Base-by-base conservation (phyloP, 495 filamentous ascomycete genomes). In the Penicillium malachiteum region DNA sequence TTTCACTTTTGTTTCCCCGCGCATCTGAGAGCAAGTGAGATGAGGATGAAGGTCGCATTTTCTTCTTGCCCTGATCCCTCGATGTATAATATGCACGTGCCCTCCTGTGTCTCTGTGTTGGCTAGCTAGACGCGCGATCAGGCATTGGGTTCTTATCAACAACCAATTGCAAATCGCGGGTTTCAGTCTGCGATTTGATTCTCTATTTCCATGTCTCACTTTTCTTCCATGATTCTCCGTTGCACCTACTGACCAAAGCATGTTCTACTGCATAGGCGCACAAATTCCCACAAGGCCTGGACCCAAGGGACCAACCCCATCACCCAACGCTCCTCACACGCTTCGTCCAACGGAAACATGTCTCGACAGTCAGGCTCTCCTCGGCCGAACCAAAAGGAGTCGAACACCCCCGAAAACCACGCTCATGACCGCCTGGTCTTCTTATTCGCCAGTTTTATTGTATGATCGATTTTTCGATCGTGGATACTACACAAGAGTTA, bases 371-470 rank as follows among this genome's bases (percentile, higher is more conserved):
- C 73, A 26, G 69, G 67, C 21, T 68, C 74, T 10, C 71, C 78
- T 50, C 75, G 70, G 48, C 61, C 68, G 45, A 64, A 64, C 32
- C 57, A 72, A 32, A 76, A 77, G 63, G 84, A 85, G 54, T 74
- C 77, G 26, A 81, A 78, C 55, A 81, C 80, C 5, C 65, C 81
- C 12, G 87, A 89, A 54, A 81, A 76, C 55, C 84, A 86, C 65
- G 78, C 84, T 17, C 81, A 87, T 65, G 85, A 89, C 62, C 79
- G 87, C 51, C 76, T 87, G 12, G 60, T 86, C 40, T 88, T 82
- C 69, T 63, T 89, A 18, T 64, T 88, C 16, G 81, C 81, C 30
- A 83, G 81, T 57, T 82, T 83, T 47, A 80, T 82, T 58, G 87
- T 89, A 80, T 69, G 84, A 74, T 26, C 50, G 41, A 47, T 35